Percentiles rank a stretch among this genome's conserved stretches.
phyloP scores from a whole-genome alignment of 805 yeast genomes.

The Candida silvicultrix region DNA sequence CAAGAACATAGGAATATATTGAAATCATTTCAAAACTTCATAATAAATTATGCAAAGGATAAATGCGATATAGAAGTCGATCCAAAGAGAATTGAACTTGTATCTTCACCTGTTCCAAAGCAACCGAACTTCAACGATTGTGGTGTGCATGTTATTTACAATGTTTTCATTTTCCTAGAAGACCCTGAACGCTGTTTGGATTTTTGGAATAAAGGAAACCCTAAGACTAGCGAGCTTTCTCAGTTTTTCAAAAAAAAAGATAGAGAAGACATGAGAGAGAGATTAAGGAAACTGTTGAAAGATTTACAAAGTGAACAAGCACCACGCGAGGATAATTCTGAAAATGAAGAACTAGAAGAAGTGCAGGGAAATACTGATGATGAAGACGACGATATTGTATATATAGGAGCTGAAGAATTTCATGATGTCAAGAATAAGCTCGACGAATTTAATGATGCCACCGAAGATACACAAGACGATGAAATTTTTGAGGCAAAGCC shows the following conservation, averaged over 20 bases:
- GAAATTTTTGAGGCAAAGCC: neutral
- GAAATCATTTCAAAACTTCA: constrained; percentile 48
- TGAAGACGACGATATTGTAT: constrained; percentile 6
- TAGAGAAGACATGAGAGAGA: constrained; percentile 20
- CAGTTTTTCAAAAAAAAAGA: constrained; percentile 21
- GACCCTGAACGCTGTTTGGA: constrained; percentile 40
- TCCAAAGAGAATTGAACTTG: constrained; percentile 39
- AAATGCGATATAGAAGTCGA: constrained; percentile 43
- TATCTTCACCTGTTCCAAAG: constrained; percentile 59
- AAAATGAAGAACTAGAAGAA: constrained; percentile 1
- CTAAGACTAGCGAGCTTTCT: constrained; percentile 7
- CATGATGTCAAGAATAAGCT: neutral
- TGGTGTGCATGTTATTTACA: constrained; percentile 85
- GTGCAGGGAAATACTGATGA: constrained; percentile 2
- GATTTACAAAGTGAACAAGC: constrained; percentile 15
- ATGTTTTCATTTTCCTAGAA: constrained; percentile 51
- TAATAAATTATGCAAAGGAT: constrained; percentile 65
- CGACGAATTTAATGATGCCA: neutral
- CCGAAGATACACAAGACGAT: neutral
- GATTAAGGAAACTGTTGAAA: constrained; percentile 14
- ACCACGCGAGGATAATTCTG: constrained; percentile 1
- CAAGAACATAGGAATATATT: constrained; percentile 48
- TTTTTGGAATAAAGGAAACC: constrained; percentile 35
- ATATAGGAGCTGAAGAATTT: constrained; percentile 1
- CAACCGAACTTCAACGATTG: constrained; percentile 92